Conservation (phyloP, 352 stramenopile species). For the Globisporangium nodosum region DNA sequence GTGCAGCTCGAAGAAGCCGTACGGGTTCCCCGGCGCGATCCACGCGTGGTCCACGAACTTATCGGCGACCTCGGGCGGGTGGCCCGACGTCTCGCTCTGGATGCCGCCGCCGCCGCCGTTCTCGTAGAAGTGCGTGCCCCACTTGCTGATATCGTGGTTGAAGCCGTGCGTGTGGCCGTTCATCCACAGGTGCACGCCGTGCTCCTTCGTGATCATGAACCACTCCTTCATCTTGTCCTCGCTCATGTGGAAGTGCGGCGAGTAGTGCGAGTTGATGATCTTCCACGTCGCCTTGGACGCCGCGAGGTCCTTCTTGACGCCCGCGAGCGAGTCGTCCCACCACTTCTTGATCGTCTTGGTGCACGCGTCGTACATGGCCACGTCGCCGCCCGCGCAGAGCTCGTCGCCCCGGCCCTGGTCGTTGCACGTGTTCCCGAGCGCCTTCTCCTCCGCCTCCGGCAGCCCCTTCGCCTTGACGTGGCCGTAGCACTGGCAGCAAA, state of each 20-base stretch:
- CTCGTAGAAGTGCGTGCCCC: constrained; percentile 86
- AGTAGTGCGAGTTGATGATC: constrained; percentile 89
- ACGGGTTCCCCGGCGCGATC: constrained; percentile 74
- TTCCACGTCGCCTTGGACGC: constrained; percentile 79
- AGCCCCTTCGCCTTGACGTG: constrained; percentile 69
- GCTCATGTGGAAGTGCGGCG: constrained; percentile 86
- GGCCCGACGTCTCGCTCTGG: constrained; percentile 76
- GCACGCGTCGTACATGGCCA: constrained; percentile 76
- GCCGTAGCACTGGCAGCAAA: constrained; percentile 87
- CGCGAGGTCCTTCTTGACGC: constrained; percentile 65
- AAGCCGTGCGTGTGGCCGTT: constrained; percentile 87
- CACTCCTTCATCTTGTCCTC: constrained; percentile 87
- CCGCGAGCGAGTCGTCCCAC: constrained; percentile 67
- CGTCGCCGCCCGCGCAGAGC: constrained; percentile 60
- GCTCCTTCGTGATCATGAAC: constrained; percentile 80
- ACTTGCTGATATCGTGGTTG: constrained; percentile 82
- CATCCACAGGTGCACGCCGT: constrained; percentile 70
- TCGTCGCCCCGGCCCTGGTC: constrained; percentile 53
- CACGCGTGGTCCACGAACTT: constrained; percentile 81
- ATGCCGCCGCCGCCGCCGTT: constrained; percentile 85
- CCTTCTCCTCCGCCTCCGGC: constrained; percentile 35
- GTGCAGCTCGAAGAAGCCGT: constrained; percentile 82
- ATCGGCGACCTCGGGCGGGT: constrained; percentile 59
- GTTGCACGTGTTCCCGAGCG: constrained; percentile 67
- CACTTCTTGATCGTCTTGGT: constrained; percentile 67